phyloP scores from a whole-genome alignment of 2,329 filamentous ascomycete genomes.

The Fusarium sp. region DNA sequence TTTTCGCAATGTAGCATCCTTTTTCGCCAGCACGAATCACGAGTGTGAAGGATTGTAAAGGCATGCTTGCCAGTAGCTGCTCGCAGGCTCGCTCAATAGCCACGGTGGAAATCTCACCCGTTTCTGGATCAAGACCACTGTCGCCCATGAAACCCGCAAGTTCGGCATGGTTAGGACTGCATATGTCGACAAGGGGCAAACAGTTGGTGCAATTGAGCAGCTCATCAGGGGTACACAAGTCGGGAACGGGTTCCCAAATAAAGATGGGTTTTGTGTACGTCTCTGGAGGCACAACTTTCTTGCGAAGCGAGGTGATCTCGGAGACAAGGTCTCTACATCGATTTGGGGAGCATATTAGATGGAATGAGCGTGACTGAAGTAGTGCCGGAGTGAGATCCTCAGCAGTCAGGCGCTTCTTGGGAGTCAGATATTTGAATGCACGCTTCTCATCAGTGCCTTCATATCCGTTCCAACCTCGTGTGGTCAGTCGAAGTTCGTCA shows the following conservation, averaged over 20 bases:
- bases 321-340: slow-evolving; percentile 82
- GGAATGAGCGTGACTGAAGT: slow-evolving; percentile 81
- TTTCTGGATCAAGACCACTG: slow-evolving; percentile 65
- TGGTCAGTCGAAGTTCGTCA: slow-evolving; percentile 78
- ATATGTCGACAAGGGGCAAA: slow-evolving; percentile 71
- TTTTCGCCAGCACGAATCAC: slow-evolving; percentile 79
- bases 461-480: slow-evolving; percentile 94
- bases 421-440: slow-evolving; percentile 88
- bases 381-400: slow-evolving; percentile 75
- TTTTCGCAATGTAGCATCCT: slow-evolving; percentile 75
- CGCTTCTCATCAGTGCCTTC: slow-evolving; percentile 74
- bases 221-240: slow-evolving; percentile 81
- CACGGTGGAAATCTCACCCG: slow-evolving; percentile 65
- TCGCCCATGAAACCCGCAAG: slow-evolving; percentile 86
- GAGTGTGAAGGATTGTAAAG: slow-evolving; percentile 73
- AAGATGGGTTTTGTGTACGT: slow-evolving; percentile 74
- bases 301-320: slow-evolving; percentile 73
- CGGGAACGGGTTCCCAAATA: slow-evolving; percentile 96
- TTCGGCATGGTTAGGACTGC: slow-evolving; percentile 88
- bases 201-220: slow-evolving; percentile 74
- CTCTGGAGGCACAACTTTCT: slow-evolving; percentile 53
- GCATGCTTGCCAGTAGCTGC: slow-evolving; percentile 73
- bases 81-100: slow-evolving; percentile 72
- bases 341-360: slow-evolving; percentile 85
- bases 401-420: slow-evolving; percentile 84